Evolutionary conservation across 495 filamentous ascomycete species (phyloP), one percentile per base, ranked within the genome.

Genomic region (Penicillium bialowiezense): DNA sequence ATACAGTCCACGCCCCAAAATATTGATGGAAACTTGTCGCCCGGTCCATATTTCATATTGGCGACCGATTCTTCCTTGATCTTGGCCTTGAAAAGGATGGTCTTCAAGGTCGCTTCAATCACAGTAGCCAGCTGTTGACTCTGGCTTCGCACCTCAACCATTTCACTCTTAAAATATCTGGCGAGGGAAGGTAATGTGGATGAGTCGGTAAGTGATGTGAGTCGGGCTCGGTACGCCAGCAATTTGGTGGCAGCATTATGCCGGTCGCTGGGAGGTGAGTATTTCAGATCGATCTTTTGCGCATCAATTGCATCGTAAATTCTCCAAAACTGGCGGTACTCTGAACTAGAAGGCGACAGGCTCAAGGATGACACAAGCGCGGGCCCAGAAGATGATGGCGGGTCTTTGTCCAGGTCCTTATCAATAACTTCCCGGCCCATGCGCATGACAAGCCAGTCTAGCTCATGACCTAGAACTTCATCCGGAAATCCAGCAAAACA

Each of bases 401-500:
- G 15, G 7, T 35, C 33, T 6, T 35, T 35, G 3, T 5, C 33
- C 2, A 40, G 14, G 12, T 40, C 38, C 15, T 40, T 15, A 14
- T 14, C n/a, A 24, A 26, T 7, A 15, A 8, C 20, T 24, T 28
- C 38, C 6, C 38, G 38, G 21, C 38, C 38, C 23, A 40, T 28
- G 7, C 38, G 38, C 20, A 40, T 24, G 19, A 44, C 51, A 6
- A 42, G 51, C 51, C 44, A 54, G 32, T 54, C 51, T 3, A 54
- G 44, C 34, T 54, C 51, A 15, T 54, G 51, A 1, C 51, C 51
- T 7, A 26, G 1, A 14, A 54, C 24, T 6, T 37, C 29, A 4
- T 54, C 51, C 10, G 28, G 37, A 21, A 33, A 28, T 13, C 5
- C n/a, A 5, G 10, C 37, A 9, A 54, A 39, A 7, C 7, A 17